Percentiles rank a stretch among this genome's conserved stretches.
Evolutionary conservation across 257 asterid species (phyloP).

Genomic region (Fraxinus excelsior): DNA sequence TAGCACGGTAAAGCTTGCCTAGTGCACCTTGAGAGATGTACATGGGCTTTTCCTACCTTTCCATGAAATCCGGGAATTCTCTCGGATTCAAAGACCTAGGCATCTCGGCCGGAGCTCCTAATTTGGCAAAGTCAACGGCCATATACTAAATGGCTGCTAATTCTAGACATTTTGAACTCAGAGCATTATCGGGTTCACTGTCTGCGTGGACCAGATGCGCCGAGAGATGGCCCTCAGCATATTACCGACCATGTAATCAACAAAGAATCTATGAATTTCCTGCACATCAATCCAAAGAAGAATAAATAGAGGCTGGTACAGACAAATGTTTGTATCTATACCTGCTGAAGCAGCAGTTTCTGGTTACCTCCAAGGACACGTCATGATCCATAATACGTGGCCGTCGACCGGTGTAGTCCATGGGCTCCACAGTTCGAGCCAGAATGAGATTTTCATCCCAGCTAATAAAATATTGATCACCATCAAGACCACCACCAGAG

Average conservation of each 20-base stretch:
- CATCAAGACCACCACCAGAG: no score
- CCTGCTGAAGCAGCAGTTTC: constrained; percentile 18
- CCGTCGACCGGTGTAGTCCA: constrained; percentile 71
- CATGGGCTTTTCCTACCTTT: constrained; percentile 81
- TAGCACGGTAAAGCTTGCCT: constrained; percentile 87
- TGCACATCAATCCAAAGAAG: constrained; percentile 33
- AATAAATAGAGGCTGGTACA: neutral
- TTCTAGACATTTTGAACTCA: constrained; percentile 78
- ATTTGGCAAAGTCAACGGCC: constrained; percentile 95
- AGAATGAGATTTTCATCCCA: no score
- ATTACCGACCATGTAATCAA: no score
- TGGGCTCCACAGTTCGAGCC: no score
- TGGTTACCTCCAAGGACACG: constrained; percentile 71
- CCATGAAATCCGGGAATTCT: constrained; percentile 93
- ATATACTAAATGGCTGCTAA: constrained; percentile 87
- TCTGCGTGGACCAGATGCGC: constrained; percentile 91
- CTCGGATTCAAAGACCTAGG: constrained; percentile 68
- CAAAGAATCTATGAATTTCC: constrained; percentile 88
- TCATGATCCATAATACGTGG: constrained; percentile 86
- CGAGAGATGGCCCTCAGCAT: constrained; percentile 80
- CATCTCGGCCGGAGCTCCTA: constrained; percentile 97
- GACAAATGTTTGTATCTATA: neutral
- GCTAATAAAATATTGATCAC: no score
- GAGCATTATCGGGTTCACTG: constrained; percentile 76
- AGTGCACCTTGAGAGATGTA: constrained; percentile 66